A percentile compares a stretch with the other conserved stretches of the same genome.
These are phyloP conservation scores for Phytophthora pluvialis DNA, from an alignment of 352 stramenopile species.

Conservation along the genomic window DNA sequence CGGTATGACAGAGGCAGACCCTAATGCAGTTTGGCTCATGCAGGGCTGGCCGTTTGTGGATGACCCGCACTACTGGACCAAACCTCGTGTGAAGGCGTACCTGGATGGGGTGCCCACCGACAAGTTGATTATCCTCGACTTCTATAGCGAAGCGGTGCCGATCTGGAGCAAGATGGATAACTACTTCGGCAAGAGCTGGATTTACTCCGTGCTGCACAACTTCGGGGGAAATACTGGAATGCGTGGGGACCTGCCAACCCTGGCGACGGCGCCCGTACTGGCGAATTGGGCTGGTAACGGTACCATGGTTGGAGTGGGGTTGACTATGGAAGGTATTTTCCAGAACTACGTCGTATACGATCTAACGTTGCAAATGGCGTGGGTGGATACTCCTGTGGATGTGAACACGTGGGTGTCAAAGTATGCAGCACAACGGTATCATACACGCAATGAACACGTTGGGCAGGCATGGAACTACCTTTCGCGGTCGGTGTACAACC, in stretches of 20 bases:
- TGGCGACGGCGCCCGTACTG: constrained; percentile 53
- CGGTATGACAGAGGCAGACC: constrained; percentile 72
- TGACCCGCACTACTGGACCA: constrained; percentile 62
- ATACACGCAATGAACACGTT: constrained; percentile 49
- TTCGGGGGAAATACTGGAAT: constrained; percentile 81
- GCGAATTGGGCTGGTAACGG: constrained; percentile 50
- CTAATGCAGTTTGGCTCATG: constrained; percentile 84
- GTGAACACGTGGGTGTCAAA: constrained; percentile 48
- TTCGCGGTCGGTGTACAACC: constrained; percentile 72
- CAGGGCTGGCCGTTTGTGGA: constrained; percentile 83
- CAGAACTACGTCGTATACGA: constrained; percentile 90
- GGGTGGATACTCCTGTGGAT: constrained; percentile 51
- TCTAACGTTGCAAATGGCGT: constrained; percentile 76
- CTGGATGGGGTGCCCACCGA: constrained; percentile 59
- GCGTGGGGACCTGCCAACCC: constrained; percentile 70
- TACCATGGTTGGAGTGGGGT: constrained; percentile 75
- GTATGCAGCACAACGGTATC: constrained; percentile 64
- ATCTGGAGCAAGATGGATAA: constrained; percentile 81
- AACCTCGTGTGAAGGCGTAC: constrained; percentile 60
- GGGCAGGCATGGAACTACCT: constrained; percentile 62
- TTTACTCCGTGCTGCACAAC: constrained; percentile 87
- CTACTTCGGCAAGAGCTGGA: constrained; percentile 85
- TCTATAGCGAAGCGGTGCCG: constrained; percentile 76
- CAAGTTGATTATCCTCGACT: constrained; percentile 77
- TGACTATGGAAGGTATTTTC: constrained; percentile 88